These are phyloP conservation scores for Heritiera littoralis DNA, from an alignment of 345 rosid species.

Conservation along the genomic window DNA sequence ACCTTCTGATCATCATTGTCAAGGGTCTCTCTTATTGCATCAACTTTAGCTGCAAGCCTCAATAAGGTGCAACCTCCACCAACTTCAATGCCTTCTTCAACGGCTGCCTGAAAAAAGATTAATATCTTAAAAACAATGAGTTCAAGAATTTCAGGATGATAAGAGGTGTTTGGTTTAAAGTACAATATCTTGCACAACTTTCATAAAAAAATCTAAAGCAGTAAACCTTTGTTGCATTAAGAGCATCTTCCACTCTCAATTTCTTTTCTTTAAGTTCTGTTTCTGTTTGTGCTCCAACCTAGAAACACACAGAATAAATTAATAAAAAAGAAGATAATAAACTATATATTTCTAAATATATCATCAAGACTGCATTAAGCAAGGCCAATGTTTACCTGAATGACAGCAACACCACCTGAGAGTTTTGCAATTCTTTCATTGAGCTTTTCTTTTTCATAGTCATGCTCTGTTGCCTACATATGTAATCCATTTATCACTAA, in stretches of 20 bases:
- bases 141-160: background rate
- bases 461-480: conserved; percentile 79
- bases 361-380: background rate
- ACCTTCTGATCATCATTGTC: conserved; percentile 92
- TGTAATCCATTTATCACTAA: background rate
- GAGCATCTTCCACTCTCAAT: conserved; percentile 97
- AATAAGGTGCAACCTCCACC: conserved; percentile 87
- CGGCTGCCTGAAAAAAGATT: conserved; percentile 56
- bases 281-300: conserved; percentile 92
- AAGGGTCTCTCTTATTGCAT: conserved; percentile 69
- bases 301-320: conserved; percentile 10
- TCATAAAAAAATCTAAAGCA: background rate
- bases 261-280: conserved; percentile 95
- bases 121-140: background rate
- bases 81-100: conserved; percentile 90
- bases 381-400: conserved; percentile 48
- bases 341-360: background rate
- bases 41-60: conserved; percentile 70
- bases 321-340: background rate
- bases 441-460: conserved; percentile 88
- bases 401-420: conserved; percentile 84
- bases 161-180: background rate
- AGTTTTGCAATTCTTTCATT: conserved; percentile 93
- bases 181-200: conserved; percentile 6
- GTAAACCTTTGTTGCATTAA: conserved; percentile 90